Evolutionary conservation across 1,139 yeast species (phyloP).

Genomic region (Scheffersomyces stambukii): DNA sequence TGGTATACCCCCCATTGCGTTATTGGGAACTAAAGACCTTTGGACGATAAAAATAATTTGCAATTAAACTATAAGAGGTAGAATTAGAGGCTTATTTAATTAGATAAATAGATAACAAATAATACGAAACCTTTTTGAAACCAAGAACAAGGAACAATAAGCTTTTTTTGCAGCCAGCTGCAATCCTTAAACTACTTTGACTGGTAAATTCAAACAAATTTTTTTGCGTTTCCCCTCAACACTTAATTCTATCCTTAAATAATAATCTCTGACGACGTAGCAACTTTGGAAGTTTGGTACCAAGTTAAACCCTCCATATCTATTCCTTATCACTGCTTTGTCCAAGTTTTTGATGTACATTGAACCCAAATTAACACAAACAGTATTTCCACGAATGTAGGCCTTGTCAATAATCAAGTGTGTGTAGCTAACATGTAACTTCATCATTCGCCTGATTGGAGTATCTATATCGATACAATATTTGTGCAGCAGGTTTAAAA

Average conservation of each 20-base stretch:
- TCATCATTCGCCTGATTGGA: constrained; percentile 20
- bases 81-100: no score
- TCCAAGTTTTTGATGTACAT: constrained; percentile 5
- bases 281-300: constrained; percentile 38
- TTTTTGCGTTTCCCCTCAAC: constrained; percentile 10
- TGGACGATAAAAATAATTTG: constrained; percentile 35
- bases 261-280: constrained; percentile 29
- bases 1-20: constrained; percentile 61
- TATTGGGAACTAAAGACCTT: constrained; percentile 57
- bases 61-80: no score
- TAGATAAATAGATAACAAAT: no score
- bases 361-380: constrained; percentile 3
- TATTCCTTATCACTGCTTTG: constrained; percentile 2
- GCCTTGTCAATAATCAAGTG: constrained; percentile 16
- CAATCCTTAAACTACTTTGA: no score
- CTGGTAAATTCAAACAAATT: constrained; percentile 5
- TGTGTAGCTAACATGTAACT: constrained; percentile 20
- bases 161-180: constrained; percentile 1
- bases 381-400: constrained; percentile 3
- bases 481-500: constrained; percentile 14
- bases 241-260: constrained; percentile 22
- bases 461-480: constrained; percentile 17
- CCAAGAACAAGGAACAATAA: not conserved
- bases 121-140: not conserved
- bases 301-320: constrained; percentile 18